These are phyloP conservation scores for Cladophialophora bantiana DNA, from an alignment of 2,329 filamentous ascomycete species.

Conservation along the genomic window DNA sequence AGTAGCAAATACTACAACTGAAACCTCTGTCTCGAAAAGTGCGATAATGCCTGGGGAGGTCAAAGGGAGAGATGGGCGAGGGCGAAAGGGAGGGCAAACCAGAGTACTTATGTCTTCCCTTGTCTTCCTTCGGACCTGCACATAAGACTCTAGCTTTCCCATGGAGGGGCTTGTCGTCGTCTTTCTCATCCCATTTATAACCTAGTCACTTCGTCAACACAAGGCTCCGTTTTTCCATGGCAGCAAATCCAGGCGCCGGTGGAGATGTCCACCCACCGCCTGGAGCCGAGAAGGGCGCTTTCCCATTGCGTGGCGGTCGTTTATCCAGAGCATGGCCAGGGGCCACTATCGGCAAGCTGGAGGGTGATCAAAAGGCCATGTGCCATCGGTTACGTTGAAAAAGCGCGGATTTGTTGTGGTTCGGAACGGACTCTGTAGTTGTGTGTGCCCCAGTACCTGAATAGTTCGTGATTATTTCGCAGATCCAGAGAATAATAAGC, in stretches of 20 bases:
- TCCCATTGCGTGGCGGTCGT: not conserved
- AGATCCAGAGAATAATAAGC: slow-evolving; percentile 4
- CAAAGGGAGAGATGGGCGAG: not conserved
- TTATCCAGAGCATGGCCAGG: no score
- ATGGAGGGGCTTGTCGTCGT: not conserved
- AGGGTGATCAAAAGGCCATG: not conserved
- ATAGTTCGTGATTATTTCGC: not conserved
- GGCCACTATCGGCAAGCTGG: not conserved
- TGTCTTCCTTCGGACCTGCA: not conserved
- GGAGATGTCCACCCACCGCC: not conserved
- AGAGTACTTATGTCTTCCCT: no score
- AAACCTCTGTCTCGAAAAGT: no score
- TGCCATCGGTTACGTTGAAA: not conserved
- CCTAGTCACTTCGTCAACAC: not conserved
- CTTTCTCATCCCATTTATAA: not conserved
- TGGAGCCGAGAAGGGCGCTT: not conserved
- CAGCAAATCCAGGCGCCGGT: not conserved
- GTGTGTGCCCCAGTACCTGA: not conserved
- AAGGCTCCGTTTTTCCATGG: not conserved
- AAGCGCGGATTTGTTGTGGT: not conserved
- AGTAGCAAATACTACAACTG: no score
- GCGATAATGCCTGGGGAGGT: not conserved
- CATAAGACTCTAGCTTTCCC: not conserved
- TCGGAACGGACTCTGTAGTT: not conserved
- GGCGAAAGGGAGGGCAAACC: no score